These are phyloP conservation scores for Cicer pinnatifidum DNA, from an alignment of 306 rosid genomes.

Conservation along the genomic window DNA sequence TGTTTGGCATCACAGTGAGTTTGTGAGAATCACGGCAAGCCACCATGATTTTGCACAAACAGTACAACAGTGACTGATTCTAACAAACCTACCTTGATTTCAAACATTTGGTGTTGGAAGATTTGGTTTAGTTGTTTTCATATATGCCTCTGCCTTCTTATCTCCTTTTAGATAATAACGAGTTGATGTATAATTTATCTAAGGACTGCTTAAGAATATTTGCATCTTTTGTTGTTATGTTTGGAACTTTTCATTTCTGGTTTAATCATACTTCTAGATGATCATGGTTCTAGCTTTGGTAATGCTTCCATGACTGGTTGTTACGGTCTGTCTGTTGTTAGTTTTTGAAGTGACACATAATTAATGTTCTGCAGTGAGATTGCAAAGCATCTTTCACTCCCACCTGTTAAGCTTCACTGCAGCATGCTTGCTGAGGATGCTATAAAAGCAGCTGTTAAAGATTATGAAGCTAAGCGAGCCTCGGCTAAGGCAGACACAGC, in stretches of 20 bases:
- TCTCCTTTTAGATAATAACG: slow-evolving; percentile 1
- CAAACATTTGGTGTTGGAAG: neutral
- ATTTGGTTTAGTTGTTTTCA: neutral
- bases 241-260: slow-evolving; percentile 10
- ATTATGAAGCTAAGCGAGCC: slow-evolving; percentile 69
- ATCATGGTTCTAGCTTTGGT: slow-evolving; percentile 9
- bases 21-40: too few relatives aligned
- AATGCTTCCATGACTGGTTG: slow-evolving; percentile 13
- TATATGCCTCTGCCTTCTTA: neutral
- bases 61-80: too few relatives aligned
- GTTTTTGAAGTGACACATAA: slow-evolving; percentile 23
- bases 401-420: slow-evolving; percentile 98
- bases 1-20: too few relatives aligned
- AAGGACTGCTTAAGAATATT: neutral
- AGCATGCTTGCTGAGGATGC: slow-evolving; percentile 99
- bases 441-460: slow-evolving; percentile 96
- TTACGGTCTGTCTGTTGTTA: neutral
- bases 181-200: neutral
- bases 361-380: slow-evolving; percentile 70
- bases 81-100: too few relatives aligned
- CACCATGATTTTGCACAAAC: too few relatives aligned
- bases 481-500: slow-evolving; percentile 39
- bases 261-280: slow-evolving; percentile 4
- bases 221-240: slow-evolving; percentile 22
- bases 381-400: slow-evolving; percentile 95